Conservation (phyloP, 2,329 filamentous ascomycete genomes). For the Aspergillus calidoustus region DNA sequence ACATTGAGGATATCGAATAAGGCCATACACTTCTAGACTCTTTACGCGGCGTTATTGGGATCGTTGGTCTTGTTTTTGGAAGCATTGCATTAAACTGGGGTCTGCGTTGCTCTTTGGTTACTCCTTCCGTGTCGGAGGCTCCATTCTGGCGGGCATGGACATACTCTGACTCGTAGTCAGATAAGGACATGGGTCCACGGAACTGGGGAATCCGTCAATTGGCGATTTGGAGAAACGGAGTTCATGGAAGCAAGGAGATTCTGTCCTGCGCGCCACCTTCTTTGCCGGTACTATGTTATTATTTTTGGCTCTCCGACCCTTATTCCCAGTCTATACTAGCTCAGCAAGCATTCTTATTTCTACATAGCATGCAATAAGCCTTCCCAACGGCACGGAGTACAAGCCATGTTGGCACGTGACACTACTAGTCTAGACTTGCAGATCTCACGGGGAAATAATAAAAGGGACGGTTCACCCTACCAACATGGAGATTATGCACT, state of each 20-base stretch:
- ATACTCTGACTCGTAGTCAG: neutral
- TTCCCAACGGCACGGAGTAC: neutral
- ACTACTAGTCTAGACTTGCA: conserved; percentile 19
- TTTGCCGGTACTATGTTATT: neutral
- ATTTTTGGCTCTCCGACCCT: conserved; percentile 7
- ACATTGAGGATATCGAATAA: conserved; percentile 55
- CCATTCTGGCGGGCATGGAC: conserved; percentile 1
- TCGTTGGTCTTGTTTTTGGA: conserved; percentile 13
- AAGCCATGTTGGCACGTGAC: conserved; percentile 4
- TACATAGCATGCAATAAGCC: neutral
- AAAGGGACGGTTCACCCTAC: conserved; percentile 11
- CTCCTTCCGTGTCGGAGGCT: neutral
- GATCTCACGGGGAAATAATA: conserved; percentile 20
- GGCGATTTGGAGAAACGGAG: conserved; percentile 11
- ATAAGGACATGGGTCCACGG: neutral
- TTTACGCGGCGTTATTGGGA: conserved; percentile 16
- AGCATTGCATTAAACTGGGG: conserved; percentile 24
- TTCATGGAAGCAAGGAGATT: conserved; percentile 12
- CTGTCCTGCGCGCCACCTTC: conserved; percentile 3
- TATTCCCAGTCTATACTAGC: conserved; percentile 13
- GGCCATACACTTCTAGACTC: conserved; percentile 7
- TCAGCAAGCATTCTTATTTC: conserved; percentile 10
- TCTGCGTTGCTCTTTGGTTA: conserved; percentile 20
- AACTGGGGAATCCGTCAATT: neutral
- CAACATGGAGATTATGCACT: conserved; percentile 10